Conservation (phyloP, 768 basidiomycete genomes). For the Jaapia argillacea region DNA sequence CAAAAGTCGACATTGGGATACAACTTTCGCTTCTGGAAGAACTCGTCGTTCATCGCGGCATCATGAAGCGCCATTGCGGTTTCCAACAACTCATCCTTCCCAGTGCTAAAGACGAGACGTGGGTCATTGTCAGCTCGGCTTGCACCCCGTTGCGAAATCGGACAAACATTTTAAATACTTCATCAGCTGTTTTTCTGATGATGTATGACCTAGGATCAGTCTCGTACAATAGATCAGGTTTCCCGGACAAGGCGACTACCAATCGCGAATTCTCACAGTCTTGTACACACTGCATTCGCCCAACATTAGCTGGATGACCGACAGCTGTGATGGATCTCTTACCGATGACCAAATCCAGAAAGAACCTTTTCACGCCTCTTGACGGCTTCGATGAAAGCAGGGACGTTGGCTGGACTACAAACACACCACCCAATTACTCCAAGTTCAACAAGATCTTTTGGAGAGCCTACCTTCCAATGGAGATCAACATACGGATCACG, state of each 20-base stretch:
- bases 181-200: constrained; percentile 82
- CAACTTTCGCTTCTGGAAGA: constrained; percentile 72
- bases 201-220: constrained; percentile 90
- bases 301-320: background rate
- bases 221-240: constrained; percentile 13
- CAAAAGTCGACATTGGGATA: constrained; percentile 92
- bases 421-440: constrained; percentile 1
- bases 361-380: constrained; percentile 84
- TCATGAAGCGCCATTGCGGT: constrained; percentile 87
- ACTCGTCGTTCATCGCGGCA: constrained; percentile 84
- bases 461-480: constrained; percentile 62
- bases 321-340: constrained; percentile 13
- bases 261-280: constrained; percentile 36
- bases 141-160: background rate
- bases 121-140: constrained; percentile 1
- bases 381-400: constrained; percentile 76
- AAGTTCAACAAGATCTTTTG: background rate
- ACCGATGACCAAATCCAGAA: constrained; percentile 87
- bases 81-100: constrained; percentile 74
- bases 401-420: constrained; percentile 69
- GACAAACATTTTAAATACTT: constrained; percentile 83
- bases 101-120: constrained; percentile 48
- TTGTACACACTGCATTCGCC: constrained; percentile 63
- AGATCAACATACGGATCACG: constrained; percentile 87
- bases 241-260: background rate